Evolutionary conservation across 78 protist species (phyloP), one percentile per base, ranked within the genome.

Genomic region (slime mould (Dictyostelium discoideum)): DNA sequence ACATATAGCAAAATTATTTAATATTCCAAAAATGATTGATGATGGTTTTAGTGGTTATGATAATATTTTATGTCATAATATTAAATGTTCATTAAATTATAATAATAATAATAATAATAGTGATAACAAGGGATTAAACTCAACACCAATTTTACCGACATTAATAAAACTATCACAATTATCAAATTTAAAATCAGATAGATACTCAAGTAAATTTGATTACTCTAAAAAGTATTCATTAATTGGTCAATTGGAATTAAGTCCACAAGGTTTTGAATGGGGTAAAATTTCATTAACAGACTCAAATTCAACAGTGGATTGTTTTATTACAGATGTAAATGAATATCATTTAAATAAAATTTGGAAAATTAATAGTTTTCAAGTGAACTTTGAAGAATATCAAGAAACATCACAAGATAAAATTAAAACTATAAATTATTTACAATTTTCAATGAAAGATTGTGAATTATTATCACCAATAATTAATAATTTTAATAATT

Each of bases 391-490:
- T 9, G 95, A 90, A 39, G 78, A 44, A 2, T 90, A 48, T 54
- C 18, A 29, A 16, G 88, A 90, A 26, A 63, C 74, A 8, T 37
- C 42, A 3, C n/a, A 26, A 6, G 20, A 10, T 5, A 16, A 29
- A n/a, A 50, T 29, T 14, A 40, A 90, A 42, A 54, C 65, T 3
- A 32, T 82, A 14, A 24, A 46, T 73, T 90, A 67, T 32, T 2
- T 90, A 10, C 84, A 90, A 26, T 90, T 90, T 32, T 90, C 95
- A 8, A 90, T 90, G 73, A 44, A 44, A 9, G 95, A 90, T 50
- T 90, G 95, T 37, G 77, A 82, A 4, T 11, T 90, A 69, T 1
- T 90, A 3, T 40, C 95, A 42, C 86, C 86, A 24, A 39, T 60
- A 1, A 6, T 42, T 26, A 13, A 32, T 26, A 69, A 29, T 26